These are phyloP conservation scores for Phytomonas sp. DNA, from an alignment of 208 protist species.

Conservation along the genomic window DNA sequence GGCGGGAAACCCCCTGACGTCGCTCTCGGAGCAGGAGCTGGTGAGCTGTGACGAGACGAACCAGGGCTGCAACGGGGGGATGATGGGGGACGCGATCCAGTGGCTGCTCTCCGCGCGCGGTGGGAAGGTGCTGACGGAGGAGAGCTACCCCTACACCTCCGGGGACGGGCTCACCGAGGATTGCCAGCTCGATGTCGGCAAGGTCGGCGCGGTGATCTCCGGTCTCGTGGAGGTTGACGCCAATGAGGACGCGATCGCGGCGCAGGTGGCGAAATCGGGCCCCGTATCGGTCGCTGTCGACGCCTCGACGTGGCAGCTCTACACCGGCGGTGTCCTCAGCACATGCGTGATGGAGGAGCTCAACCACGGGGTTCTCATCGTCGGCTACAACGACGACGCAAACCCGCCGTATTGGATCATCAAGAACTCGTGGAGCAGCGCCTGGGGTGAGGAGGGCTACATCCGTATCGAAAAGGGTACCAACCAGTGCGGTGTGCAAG, in stretches of 20 bases:
- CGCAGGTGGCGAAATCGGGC: constrained; percentile 60
- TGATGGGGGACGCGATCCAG: constrained; percentile 82
- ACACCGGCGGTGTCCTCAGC: constrained; percentile 72
- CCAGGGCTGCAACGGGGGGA: constrained; percentile 87
- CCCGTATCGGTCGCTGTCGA: constrained; percentile 91
- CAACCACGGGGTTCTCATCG: constrained; percentile 88
- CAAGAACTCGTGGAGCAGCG: constrained; percentile 85
- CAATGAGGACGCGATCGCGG: constrained; percentile 70
- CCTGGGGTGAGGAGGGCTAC: constrained; percentile 88
- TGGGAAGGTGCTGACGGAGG: constrained; percentile 68
- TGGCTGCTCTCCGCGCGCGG: constrained; percentile 65
- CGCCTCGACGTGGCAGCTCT: constrained; percentile 68
- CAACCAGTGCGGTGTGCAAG: constrained; percentile 73
- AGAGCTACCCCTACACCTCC: constrained; percentile 84
- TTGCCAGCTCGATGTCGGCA: constrained; percentile 26
- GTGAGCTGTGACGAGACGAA: constrained; percentile 89
- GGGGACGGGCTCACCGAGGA: constrained; percentile 16
- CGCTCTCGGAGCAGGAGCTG: constrained; percentile 92
- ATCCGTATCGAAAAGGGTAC: constrained; percentile 77
- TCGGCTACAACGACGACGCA: constrained; percentile 69
- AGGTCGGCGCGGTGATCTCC: constrained; percentile 63
- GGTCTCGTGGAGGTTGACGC: constrained; percentile 52
- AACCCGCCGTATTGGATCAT: constrained; percentile 82
- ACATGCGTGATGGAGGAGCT: constrained; percentile 51
- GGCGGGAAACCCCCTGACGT: constrained; percentile 38